Evolutionary conservation across 768 basidiomycete species (phyloP).

Genomic region (Clavulina sp.): DNA sequence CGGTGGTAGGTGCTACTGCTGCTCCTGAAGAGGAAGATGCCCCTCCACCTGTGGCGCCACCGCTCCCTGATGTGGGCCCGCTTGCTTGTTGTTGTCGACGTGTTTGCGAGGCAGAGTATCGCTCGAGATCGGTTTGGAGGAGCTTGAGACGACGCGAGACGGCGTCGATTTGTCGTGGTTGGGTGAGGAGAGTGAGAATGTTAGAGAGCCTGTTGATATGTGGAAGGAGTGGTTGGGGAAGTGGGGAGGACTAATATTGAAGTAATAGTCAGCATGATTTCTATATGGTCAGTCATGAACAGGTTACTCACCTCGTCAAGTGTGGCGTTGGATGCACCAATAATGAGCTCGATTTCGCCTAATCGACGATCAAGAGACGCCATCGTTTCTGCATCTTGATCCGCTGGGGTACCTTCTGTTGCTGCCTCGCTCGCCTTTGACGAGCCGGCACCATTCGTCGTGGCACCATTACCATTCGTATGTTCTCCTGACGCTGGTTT

Average conservation of each 20-base stretch:
- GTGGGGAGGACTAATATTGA: constrained; percentile 37
- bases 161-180: constrained; percentile 90
- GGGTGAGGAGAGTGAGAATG: constrained; percentile 75
- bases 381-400: constrained; percentile 32
- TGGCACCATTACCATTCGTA: not conserved
- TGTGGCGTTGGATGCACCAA: constrained; percentile 65
- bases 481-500: not conserved
- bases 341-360: constrained; percentile 59
- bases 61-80: not conserved
- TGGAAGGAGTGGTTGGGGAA: constrained; percentile 68
- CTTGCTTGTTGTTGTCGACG: not conserved
- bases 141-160: constrained; percentile 87
- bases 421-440: not conserved
- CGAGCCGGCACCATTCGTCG: not conserved
- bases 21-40: constrained; percentile 1
- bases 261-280: constrained; percentile 4
- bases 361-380: constrained; percentile 72
- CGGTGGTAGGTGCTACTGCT: not conserved
- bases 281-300: not conserved
- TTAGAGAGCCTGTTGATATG: constrained; percentile 66
- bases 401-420: not conserved
- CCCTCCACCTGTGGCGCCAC: constrained; percentile 2
- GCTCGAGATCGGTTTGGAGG: constrained; percentile 81
- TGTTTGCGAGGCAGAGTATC: constrained; percentile 28
- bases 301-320: constrained; percentile 55